Base-by-base conservation (phyloP, 768 basidiomycete genomes). In the Fomitopsis pulvina region DNA sequence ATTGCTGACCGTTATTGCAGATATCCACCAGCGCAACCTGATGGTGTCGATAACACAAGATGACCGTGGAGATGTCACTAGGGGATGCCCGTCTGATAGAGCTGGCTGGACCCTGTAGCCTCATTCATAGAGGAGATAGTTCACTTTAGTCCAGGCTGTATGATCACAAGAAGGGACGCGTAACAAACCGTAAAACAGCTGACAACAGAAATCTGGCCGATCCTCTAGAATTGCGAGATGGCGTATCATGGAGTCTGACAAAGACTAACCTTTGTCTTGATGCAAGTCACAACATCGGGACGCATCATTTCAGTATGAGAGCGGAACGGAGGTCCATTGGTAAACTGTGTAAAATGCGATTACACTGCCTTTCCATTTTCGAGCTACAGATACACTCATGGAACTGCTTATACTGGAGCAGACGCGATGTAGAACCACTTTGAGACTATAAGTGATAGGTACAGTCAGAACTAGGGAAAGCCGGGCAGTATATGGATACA, bases 351-450 rank as follows among this genome's bases (percentile, higher is more conserved):
- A 6, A 18, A 27, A 48, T 18, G 18, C 5, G 16, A 14, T 46
- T 4, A 21, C 22, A 26, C 40, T 48, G 21, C n/a, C 21, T 58
- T 37, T 47, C 41, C 44, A 30, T 18, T n/a, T 25, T 51, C 48
- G 56, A 26, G 53, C 51, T 50, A 55, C 45, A 24, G 44, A 48
- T 26, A 41, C 42, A 46, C 47, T 51, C 38, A 52, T 52, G 34
- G 25, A 45, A 52, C 32, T 4, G 41, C 59, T 50, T 62, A 91
- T 52, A 91, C 85, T 56, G 86, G 85, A 27, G 87, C 87, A 28
- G 90, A 91, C 20, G 91, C 89, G 61, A 93, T 93, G 71, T 92
- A 89, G 81, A 92, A 92, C 90, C 89, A 92, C 65, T 91, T 92
- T 56, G 83, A 89, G 59, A 92, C 89, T 90, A 55, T 10, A 9